Evolutionary conservation across 2,329 filamentous ascomycete genomes (phyloP).

Genomic region (Bretziella fagacearum): DNA sequence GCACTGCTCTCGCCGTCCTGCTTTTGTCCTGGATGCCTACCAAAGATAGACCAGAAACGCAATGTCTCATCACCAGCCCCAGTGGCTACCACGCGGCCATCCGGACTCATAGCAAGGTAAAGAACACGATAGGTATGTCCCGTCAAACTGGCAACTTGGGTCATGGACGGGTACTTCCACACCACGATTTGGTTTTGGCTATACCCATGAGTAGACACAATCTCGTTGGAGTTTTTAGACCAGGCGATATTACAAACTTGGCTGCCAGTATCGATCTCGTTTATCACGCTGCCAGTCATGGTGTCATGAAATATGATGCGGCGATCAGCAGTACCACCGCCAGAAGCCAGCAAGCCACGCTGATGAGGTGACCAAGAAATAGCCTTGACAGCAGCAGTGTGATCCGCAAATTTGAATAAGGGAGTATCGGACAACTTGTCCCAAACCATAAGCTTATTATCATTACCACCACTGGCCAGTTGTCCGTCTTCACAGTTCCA

Average conservation of each 20-base stretch:
- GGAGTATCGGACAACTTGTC: conserved; percentile 88
- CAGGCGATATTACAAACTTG: conserved; percentile 98
- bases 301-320: conserved; percentile 99
- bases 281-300: conserved; percentile 58
- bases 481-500: conserved; percentile 97
- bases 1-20: conserved; percentile 48
- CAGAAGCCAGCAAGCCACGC: conserved; percentile 80
- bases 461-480: conserved; percentile 86
- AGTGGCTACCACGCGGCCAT: conserved; percentile 84
- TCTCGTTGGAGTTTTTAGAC: conserved; percentile 95
- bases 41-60: conserved; percentile 93
- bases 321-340: conserved; percentile 86
- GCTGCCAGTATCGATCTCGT: conserved; percentile 88
- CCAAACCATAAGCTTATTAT: conserved; percentile 99
- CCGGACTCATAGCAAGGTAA: conserved; percentile 93
- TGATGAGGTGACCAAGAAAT: conserved; percentile 98
- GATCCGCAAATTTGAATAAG: conserved; percentile 83
- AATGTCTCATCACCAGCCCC: conserved; percentile 93
- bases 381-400: conserved; percentile 90
- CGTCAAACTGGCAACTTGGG: conserved; percentile 84
- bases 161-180: conserved; percentile 98
- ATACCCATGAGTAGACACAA: conserved; percentile 93
- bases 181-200: conserved; percentile 97
- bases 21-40: conserved; percentile 55
- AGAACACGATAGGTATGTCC: conserved; percentile 94